Evolutionary conservation across 208 protist genomes (phyloP), one percentile per base, ranked within the genome.

Genomic region (Wallacemonas collosoma): DNA sequence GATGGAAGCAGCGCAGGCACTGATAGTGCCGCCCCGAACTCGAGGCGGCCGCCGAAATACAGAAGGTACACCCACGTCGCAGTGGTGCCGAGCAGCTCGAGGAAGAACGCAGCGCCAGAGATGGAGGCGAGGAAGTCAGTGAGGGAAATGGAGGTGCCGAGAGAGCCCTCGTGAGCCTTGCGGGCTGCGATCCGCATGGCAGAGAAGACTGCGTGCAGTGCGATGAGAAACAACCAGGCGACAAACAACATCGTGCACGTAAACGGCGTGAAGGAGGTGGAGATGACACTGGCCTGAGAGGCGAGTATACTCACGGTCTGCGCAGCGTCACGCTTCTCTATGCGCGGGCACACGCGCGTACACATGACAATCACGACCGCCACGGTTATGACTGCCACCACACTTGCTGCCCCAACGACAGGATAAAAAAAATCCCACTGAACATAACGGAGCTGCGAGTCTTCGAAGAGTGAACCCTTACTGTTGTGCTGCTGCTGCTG

Each of bases 1-100:
- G 58, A 74, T 15, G 82, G 73, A 38, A 88, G 72, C 58, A 88
- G 87, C 43, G 79, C 41, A 14, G 79, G n/a, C 15, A 88, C 41
- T 1, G 86, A 71, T 8, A 44, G 56, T 11, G 75, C 41, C 38
- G 62, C 45, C 6, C 77, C 82, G 7, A 85, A 57, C 11, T 81
- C 62, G 17, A 87, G 62, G 2, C 70, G 60, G 1, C 72, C 58
- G 44, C 80, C 68, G 9, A 57, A 75, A 39, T 81, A 85, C 38
- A 87, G 43, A 12, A 81, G 68, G 65, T 86, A 80, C 17, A 76
- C 64, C 78, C 80, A 84, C 54, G 80, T 47, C 43, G 67, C 72
- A 2, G 78, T 39, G 45, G 76, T 77, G 7, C 80, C 76, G 51
- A 75, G 55, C 50, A 80, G 76, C 71, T 87, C 72, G 38, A 76